Evolutionary conservation across 441 rosid genomes (phyloP).

Genomic region (Lepidium campestre): DNA sequence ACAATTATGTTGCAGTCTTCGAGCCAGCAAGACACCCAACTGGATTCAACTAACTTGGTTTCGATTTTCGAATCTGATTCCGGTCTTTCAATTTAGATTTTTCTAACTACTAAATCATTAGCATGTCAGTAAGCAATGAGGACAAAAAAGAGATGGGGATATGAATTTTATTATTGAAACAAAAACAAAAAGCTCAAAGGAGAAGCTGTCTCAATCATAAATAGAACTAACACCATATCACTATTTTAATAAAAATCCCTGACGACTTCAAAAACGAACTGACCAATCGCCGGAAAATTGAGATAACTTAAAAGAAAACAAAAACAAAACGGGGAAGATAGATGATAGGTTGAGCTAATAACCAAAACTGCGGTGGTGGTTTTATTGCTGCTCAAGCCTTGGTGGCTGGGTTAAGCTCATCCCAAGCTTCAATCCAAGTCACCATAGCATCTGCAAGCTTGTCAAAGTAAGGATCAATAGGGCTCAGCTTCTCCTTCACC

Average conservation of each 20-base stretch:
- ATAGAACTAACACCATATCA: constrained; percentile 21
- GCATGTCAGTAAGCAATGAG: no score
- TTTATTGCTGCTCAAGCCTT: constrained; percentile 39
- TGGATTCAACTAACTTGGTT: no score
- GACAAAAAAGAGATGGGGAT: no score
- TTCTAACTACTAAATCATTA: no score
- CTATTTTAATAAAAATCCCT: constrained; percentile 20
- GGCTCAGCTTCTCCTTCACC: constrained; percentile 70
- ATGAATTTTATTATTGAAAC: constrained; percentile 25
- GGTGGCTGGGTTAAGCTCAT: constrained; percentile 65
- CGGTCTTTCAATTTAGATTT: no score
- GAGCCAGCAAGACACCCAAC: no score
- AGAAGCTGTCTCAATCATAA: constrained; percentile 15
- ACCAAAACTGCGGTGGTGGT: constrained; percentile 31
- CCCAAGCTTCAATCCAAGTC: constrained; percentile 93
- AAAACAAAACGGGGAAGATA: constrained; percentile 13
- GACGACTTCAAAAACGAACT: constrained; percentile 15
- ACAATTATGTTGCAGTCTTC: no score
- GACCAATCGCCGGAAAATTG: constrained; percentile 16
- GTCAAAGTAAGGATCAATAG: constrained; percentile 69
- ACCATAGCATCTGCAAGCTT: constrained; percentile 90
- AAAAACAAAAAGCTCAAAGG: constrained; percentile 14
- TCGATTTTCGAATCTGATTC: no score
- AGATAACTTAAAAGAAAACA: not conserved
- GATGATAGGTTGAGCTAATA: constrained; percentile 27